Base-by-base conservation (phyloP, 2,329 filamentous ascomycete genomes). In the Thermomyces lanuginosus region DNA sequence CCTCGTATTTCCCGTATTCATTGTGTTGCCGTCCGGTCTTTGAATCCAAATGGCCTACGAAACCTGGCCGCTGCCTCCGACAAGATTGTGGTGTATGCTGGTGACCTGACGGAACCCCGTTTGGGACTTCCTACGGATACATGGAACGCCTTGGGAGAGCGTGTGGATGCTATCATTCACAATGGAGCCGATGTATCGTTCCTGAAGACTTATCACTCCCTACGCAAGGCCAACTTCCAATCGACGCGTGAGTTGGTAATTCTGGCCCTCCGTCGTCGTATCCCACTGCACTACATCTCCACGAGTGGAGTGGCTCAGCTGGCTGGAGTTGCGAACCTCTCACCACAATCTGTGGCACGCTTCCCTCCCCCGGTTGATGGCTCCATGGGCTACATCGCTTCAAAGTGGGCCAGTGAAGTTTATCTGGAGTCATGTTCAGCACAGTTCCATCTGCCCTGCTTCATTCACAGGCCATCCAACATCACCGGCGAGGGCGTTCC, bases 101-200 rank as follows among this genome's bases (percentile, higher is more conserved):
- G 61, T 6, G 48, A 59, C 33, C 46, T 64, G 1, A 31, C 33
- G 0, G 22, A 24, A 2, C 43, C 48, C 0, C 34, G 20, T 3
- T 46, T 66, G 2, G 61, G 61, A 0, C 47, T 64, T 10, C 37
- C 37, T 1, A 31, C 49, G 12, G 35, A 34, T 1, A 40, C 52
- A 11, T 36, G 45, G 8, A 9, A 26, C 2, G 14, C 14, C 1
- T 36, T 66, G 2, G 41, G 42, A n/a, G 14, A 24, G 3, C 23
- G 37, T 3, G 50, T 44, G 1, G 51, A 63, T 35, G 38, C 61
- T 3, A 60, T 75, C 26, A 61, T 77, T 14, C 73, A 69, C 41
- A 54, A 48, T 27, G 65, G 58, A 5, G 60, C 61, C n/a, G 49
- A 55, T n/a, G 34, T 39, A 9, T 45, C 40, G 0, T 42, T 38